Base-by-base conservation (phyloP, 768 basidiomycete species). In the Lactarius akahatsu region DNA sequence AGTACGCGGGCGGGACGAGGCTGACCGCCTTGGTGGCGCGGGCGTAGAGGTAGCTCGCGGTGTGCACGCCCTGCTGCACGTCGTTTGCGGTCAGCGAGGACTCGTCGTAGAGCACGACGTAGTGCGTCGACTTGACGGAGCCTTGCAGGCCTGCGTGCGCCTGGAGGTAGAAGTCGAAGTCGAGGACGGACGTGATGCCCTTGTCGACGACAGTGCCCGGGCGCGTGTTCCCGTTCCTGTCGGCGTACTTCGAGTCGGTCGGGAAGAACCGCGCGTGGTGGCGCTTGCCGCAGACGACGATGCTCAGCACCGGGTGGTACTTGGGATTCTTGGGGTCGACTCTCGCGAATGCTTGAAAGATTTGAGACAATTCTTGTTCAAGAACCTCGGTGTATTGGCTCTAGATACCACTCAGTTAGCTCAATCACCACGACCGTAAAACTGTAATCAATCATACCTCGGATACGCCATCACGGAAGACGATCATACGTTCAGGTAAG, bases 391-490 rank as follows among this genome's bases (percentile, higher is more conserved):
- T 78, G 62, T 88, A 92, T 79, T 93, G 91, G 9, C 90, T 90
- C 88, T 92, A 56, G 4, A 18, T 20, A 50, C 8, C 47, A 30
- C 30, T 30, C 4, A 30, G 23, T 4, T 11, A 23, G 11, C 23
- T 26, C 47, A 13, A 13, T 30, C 47, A 50, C 10, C 10, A 13
- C 11, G 23, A 23, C 11, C 47, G 23, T 26, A 50, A 26, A 50
- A 50, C 6, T 50, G 47, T 26, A 50, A 13, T 23, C 23, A 66
- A 11, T 72, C 82, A 13, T 65, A 88, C 91, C 80, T 90, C 89
- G 0, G 90, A 92, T 3, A 92, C 90, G 40, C 92, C 92, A 74
- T 93, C 91, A n/a, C 92, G 85, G 70, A 86, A 94, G 8, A 94
- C 80, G 40, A 89, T 77, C 9, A 94, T 80, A 3, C 91, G 82